Base-by-base conservation (phyloP, 352 stramenopile species). In the Peronospora farinosa region DNA sequence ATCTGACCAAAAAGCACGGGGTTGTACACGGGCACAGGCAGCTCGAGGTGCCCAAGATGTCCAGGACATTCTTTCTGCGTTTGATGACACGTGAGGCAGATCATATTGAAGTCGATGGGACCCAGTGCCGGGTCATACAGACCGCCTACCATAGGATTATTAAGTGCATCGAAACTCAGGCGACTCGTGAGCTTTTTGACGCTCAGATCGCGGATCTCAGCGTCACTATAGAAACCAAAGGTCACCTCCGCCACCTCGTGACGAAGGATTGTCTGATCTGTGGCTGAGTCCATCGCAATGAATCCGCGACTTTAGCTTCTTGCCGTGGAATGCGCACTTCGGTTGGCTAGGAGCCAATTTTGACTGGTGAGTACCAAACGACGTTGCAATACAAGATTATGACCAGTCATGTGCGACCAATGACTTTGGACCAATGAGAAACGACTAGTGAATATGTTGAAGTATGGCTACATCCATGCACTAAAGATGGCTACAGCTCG, bases 21-120 rank as follows among this genome's bases (percentile, higher is more conserved):
- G 71, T 99, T 97, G 66, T 99, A 99, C 28, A 99, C 80, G 6
- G 96, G 96, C 28, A 99, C 90, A 48, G 90, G 93, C 33, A 99
- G 80, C 79, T 99, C 96, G 53, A 99, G 97, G 77, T 99, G 96
- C 21, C 96, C 97, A 45, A 98, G 69, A 74, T 99, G 97, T 15
- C 97, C 97, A 0, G 97, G 96, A 60, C 97, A 99, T 44, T 97
- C 72, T 46, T 95, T 84, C 63, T 96, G 95, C 40, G 85, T 86
- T 59, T 98, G 83, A 38, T 96, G 88, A 76, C 97, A 99, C 28
- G 97, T 99, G 12, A 87, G 72, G 63, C 92, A 99, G 54, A 96
- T 79, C 57, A 87, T 77, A 60, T 86, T 84, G 47, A 81, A 85
- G 64, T 97, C 87, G 16, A 89, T 79, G 15, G 96, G 95, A 7